These are phyloP conservation scores for Starmerella geochares DNA, from an alignment of 805 yeast species.

Conservation along the genomic window DNA sequence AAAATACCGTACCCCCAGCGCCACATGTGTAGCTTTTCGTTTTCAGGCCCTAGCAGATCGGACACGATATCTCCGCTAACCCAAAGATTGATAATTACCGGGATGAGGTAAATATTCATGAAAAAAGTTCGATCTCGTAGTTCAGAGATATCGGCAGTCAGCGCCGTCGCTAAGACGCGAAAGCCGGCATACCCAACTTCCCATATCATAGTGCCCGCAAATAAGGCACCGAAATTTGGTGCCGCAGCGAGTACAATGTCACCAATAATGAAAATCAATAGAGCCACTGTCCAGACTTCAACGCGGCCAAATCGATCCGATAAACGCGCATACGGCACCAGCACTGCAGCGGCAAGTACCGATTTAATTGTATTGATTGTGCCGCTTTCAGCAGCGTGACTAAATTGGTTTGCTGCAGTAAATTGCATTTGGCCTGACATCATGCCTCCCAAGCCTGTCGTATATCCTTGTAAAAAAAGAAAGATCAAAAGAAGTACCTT, in stretches of 20 bases:
- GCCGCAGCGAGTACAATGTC: conserved; percentile 57
- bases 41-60: conserved; percentile 5
- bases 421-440: conserved; percentile 44
- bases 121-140: conserved; percentile 60
- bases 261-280: conserved; percentile 50
- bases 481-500: conserved; percentile 35
- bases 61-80: conserved; percentile 44
- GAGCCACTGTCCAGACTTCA: conserved; percentile 40
- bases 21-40: conserved; percentile 34
- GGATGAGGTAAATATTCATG: conserved; percentile 57
- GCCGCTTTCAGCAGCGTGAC: conserved; percentile 45
- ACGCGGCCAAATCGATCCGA: conserved; percentile 60
- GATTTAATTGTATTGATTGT: conserved; percentile 45
- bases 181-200: conserved; percentile 56
- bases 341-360: conserved; percentile 58
- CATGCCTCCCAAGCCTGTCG: conserved; percentile 53
- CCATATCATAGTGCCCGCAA: conserved; percentile 53
- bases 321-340: conserved; percentile 51
- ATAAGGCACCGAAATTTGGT: conserved; percentile 44
- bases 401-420: conserved; percentile 48
- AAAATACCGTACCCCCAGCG: conserved; percentile 71
- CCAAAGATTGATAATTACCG: conserved; percentile 71
- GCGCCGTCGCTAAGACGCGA: conserved; percentile 44
- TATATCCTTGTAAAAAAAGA: conserved; percentile 47
- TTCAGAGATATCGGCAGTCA: conserved; percentile 56